phyloP scores from a whole-genome alignment of 2,329 filamentous ascomycete species.

The Tolypocladium ophioglossoides region DNA sequence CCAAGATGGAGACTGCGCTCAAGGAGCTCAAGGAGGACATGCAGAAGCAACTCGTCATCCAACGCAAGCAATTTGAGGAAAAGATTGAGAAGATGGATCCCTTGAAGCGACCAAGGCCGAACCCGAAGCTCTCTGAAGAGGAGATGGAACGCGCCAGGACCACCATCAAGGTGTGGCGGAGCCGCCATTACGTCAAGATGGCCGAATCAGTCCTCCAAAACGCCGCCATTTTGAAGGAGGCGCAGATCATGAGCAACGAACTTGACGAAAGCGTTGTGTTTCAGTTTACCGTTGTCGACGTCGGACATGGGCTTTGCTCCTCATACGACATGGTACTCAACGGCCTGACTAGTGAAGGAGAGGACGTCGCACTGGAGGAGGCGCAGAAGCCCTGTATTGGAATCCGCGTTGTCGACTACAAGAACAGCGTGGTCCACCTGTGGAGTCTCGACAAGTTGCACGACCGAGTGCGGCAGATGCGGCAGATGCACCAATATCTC shows the following conservation, averaged over 20 bases:
- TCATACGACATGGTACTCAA: conserved; percentile 96
- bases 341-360: conserved; percentile 75
- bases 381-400: conserved; percentile 83
- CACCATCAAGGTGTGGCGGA: conserved; percentile 65
- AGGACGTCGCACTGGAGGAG: conserved; percentile 70
- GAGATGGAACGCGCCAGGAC: conserved; percentile 62
- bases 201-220: conserved; percentile 85
- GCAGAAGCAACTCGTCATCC: conserved; percentile 72
- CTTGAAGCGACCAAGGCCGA: conserved; percentile 48
- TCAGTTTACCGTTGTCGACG: conserved; percentile 85
- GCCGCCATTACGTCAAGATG: conserved; percentile 84
- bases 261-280: conserved; percentile 89
- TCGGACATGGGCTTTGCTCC: conserved; percentile 79
- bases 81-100: conserved; percentile 70
- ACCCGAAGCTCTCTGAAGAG: conserved; percentile 55
- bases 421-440: conserved; percentile 72
- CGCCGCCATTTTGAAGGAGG: conserved; percentile 82
- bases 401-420: conserved; percentile 84
- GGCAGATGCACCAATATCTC: conserved; percentile 93
- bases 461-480: conserved; percentile 80
- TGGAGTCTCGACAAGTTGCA: conserved; percentile 94
- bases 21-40: conserved; percentile 75
- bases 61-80: conserved; percentile 75
- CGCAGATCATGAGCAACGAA: conserved; percentile 95
- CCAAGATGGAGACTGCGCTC: conserved; percentile 74